Evolutionary conservation across 116 monocot species (phyloP).

Genomic region (Iris pallida): DNA sequence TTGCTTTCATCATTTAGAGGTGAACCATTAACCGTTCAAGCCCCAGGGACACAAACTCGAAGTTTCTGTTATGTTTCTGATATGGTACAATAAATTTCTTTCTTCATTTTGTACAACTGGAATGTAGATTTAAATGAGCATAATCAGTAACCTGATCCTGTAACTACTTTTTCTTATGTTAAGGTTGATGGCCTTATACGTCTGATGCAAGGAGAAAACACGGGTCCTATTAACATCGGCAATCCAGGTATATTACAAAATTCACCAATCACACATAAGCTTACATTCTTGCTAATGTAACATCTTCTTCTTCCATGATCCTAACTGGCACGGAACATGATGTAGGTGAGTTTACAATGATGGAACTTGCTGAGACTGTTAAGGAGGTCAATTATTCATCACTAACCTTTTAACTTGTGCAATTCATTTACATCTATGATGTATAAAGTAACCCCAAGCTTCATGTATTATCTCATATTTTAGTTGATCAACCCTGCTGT

Average conservation of each 20-base stretch:
- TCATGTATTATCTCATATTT: neutral
- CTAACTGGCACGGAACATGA: neutral
- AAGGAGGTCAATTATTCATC: conserved; percentile 1
- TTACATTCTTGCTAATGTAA: no score
- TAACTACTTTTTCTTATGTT: neutral
- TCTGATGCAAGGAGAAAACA: conserved; percentile 76
- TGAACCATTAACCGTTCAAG: conserved; percentile 80
- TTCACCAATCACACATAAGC: no score
- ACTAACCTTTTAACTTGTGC: no score
- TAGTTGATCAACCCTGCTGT: conserved; percentile 76
- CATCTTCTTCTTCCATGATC: neutral
- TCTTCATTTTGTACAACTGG: neutral
- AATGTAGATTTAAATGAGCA: neutral
- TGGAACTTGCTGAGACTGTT: conserved; percentile 13
- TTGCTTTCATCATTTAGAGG: conserved; percentile 28
- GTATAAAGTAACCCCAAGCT: no score
- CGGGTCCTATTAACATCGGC: conserved; percentile 90
- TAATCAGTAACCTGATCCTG: neutral
- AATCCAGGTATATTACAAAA: conserved; percentile 54
- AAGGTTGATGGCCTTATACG: conserved; percentile 85
- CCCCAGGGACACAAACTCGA: conserved; percentile 86
- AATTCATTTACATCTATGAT: no score
- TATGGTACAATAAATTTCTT: conserved; percentile 43
- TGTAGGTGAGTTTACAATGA: conserved; percentile 18
- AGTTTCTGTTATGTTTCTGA: conserved; percentile 97